Evolutionary conservation across 2,329 filamentous ascomycete species (phyloP).

Genomic region (Gaeumannomyces tritici): DNA sequence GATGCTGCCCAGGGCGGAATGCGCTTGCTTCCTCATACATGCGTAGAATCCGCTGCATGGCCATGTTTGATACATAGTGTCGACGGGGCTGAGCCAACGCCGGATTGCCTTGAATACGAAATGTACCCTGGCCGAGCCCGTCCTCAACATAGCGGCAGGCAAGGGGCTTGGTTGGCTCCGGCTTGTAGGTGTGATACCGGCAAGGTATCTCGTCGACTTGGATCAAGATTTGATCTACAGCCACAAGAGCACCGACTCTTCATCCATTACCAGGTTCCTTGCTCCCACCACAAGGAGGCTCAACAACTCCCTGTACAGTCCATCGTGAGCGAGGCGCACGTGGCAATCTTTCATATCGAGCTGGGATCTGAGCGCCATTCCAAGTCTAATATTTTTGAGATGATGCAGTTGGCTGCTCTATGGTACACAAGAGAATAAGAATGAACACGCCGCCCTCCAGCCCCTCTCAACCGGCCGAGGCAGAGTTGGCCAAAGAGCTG

Average conservation of each 20-base stretch:
- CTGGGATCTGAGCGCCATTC: too few relatives aligned
- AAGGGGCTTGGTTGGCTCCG: neutral
- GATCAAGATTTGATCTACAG: too few relatives aligned
- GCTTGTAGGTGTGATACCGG: neutral
- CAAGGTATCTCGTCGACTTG: too few relatives aligned
- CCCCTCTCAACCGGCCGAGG: too few relatives aligned
- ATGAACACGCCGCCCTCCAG: neutral
- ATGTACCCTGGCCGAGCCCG: neutral
- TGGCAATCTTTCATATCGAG: too few relatives aligned
- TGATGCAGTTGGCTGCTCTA: conserved; percentile 4
- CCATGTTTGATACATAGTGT: neutral
- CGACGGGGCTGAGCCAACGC: neutral
- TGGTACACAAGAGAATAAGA: conserved; percentile 3
- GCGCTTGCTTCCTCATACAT: neutral
- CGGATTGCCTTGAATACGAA: neutral
- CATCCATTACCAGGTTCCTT: too few relatives aligned
- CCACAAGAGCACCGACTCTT: too few relatives aligned
- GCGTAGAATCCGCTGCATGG: neutral
- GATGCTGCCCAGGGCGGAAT: neutral
- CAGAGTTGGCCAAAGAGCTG: neutral
- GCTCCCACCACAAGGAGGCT: neutral
- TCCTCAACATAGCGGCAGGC: neutral
- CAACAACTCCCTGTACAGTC: neutral
- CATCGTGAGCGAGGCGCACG: neutral
- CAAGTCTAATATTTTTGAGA: conserved; percentile 1